Evolutionary conservation across 1,284 basidiomycete species (phyloP).

Genomic region (Fistulinella staudtii): DNA sequence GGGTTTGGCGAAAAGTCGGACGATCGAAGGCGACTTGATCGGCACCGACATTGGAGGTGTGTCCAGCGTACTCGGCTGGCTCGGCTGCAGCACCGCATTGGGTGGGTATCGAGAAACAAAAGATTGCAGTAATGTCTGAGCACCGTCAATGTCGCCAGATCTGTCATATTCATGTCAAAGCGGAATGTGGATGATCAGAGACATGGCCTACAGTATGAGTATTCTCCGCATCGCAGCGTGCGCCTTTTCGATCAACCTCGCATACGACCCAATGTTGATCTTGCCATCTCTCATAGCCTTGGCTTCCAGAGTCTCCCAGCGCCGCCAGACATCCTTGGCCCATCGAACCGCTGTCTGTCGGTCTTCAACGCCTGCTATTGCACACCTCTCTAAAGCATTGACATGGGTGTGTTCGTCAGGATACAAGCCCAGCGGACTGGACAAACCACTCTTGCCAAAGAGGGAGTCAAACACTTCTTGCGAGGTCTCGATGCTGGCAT

Average conservation of each 20-base stretch:
- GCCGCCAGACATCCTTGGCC: constrained; percentile 54
- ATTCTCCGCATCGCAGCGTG: constrained; percentile 63
- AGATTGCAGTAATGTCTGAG: constrained; percentile 47
- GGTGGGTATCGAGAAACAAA: constrained; percentile 64
- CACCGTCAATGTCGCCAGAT: constrained; percentile 46
- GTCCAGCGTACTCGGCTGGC: not conserved
- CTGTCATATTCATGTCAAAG: constrained; percentile 33
- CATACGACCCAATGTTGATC: constrained; percentile 24
- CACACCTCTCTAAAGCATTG: constrained; percentile 67
- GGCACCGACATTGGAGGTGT: not conserved
- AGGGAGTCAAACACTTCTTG: constrained; percentile 46
- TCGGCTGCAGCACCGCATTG: constrained; percentile 27
- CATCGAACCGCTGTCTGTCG: constrained; percentile 44
- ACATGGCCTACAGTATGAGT: constrained; percentile 49
- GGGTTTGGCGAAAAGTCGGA: constrained; percentile 34
- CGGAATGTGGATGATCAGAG: not conserved
- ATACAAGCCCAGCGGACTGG: constrained; percentile 23
- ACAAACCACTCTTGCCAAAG: constrained; percentile 29
- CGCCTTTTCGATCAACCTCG: constrained; percentile 54
- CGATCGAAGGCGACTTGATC: not conserved
- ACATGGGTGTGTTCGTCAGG: constrained; percentile 58
- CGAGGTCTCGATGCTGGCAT: constrained; percentile 50
- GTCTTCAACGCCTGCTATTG: constrained; percentile 45
- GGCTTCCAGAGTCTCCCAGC: constrained; percentile 50
- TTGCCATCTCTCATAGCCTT: constrained; percentile 21